Evolutionary conservation across 75 land plant genomes (phyloP), one percentile per base, ranked within the genome.

Genomic region (Chamaecyparis obtusa): DNA sequence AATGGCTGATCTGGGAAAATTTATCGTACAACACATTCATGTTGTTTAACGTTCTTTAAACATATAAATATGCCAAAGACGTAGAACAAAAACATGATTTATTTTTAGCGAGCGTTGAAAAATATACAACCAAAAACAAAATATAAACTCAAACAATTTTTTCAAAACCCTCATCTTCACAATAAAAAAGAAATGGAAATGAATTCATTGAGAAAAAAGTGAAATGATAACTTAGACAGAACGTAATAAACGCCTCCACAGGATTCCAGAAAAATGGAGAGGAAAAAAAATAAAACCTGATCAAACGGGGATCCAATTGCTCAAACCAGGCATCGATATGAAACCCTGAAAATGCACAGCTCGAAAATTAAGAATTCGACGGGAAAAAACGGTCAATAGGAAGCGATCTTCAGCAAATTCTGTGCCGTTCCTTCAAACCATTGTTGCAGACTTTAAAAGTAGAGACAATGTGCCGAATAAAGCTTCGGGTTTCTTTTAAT

Each of bases 321-420:
- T 44, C 83, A 13, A 46, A 81, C 19, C 46, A 81, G 51, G 51
- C 83, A 81, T 81, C 83, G 83, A 81, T 81, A 11, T 46, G 49
- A 81, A 46, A 27, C 51, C 8, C 15, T n/a, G 9, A 51, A 81
- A 10, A 39, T 27, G 54, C 33, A n/a, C 14, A 46, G 14, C 16
- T 27, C 32, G 51, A 41, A 81, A n/a, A 39, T 8, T n/a, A 46
- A 74, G 36, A 14, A 74, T 10, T 32, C 76, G 10, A 11, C 76
- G 4, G 36, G 35, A 11, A 10, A 71, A 33, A 74, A 13, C 10
- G 76, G 33, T 13, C 76, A 14, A 10, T 16, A 33, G 16, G 37
- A 33, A 0, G 76, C 37, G 15, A 74, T 74, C 33, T 32, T 32
- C 10, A 33, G 37, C 76, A 74, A 74, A 33, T 11, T 2, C 11